These are phyloP conservation scores for Takashimella koratensis DNA, from an alignment of 1,284 basidiomycete genomes.

Conservation along the genomic window DNA sequence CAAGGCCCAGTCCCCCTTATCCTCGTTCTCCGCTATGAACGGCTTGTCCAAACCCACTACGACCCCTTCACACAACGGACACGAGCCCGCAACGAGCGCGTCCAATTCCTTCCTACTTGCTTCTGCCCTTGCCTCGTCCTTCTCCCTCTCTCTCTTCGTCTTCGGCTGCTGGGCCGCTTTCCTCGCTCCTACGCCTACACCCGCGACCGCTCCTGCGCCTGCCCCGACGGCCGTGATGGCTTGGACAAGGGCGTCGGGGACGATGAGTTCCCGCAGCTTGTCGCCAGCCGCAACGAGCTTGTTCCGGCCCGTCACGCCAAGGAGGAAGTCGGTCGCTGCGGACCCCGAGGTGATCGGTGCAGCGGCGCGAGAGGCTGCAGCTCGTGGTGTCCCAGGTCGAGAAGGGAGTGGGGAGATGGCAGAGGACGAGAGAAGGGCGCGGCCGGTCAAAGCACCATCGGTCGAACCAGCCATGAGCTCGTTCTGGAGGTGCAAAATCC, in stretches of 20 bases:
- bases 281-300: conserved; percentile 85
- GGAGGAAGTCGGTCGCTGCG: conserved; percentile 37
- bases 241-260: conserved; percentile 79
- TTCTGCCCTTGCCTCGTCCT: conserved; percentile 55
- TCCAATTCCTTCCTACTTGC: conserved; percentile 74
- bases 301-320: conserved; percentile 59
- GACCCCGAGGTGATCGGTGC: conserved; percentile 24
- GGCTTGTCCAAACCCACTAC: conserved; percentile 79
- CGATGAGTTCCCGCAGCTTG: conserved; percentile 78
- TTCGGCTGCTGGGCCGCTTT: conserved; percentile 55
- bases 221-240: conserved; percentile 48
- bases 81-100: conserved; percentile 76
- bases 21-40: conserved; percentile 76
- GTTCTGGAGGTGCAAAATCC: conserved; percentile 76
- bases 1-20: conserved; percentile 74
- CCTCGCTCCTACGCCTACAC: conserved; percentile 46
- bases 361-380: background rate
- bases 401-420: conserved; percentile 4
- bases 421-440: conserved; percentile 39
- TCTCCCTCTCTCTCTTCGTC: conserved; percentile 53
- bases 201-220: conserved; percentile 9
- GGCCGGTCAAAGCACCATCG: conserved; percentile 22
- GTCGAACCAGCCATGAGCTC: conserved; percentile 62
- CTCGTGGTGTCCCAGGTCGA: conserved; percentile 7
- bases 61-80: conserved; percentile 83